Evolutionary conservation across 768 basidiomycete genomes (phyloP), one percentile per base, ranked within the genome.

Genomic region (Mrakia gelida): DNA sequence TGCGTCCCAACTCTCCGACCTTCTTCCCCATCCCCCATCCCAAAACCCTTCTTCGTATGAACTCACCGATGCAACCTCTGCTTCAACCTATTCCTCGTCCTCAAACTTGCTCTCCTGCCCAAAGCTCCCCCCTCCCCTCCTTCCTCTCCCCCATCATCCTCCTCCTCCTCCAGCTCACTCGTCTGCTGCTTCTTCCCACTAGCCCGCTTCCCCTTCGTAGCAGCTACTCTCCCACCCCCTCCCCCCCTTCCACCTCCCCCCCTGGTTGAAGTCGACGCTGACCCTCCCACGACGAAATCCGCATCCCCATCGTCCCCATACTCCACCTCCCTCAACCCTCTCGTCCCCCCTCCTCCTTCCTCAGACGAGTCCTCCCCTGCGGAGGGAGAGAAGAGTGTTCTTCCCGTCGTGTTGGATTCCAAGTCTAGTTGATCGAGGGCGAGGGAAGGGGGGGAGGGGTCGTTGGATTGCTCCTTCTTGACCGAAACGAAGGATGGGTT

Each of bases 1-100:
- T n/a, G n/a, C n/a, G n/a, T 10, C 11, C 45, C 45, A 2, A 11
- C 45, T 1, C 9, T 45, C 45, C 45, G 5, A 11, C 11, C 45
- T 45, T 10, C 45, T 45, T 13, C 45, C n/a, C n/a, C n/a, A n/a
- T 10, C 11, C 15, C 45, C 15, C 15, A 10, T 45, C 45, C 45
- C 9, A 10, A 45, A 45, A 6, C 45, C 45, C 45, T 45, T 16
- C 45, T 38, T 38, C 38, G 45, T 45, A 45, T 16, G 15, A 52
- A 23, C 43, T 45, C 68, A 43, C n/a, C n/a, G 43, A 28, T 43
- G 68, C 34, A 41, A 56, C 28, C 72, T n/a, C 45, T 56, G 49
- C 30, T 56, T 56, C 54, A 56, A 41, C 52, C 72, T 11, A 38
- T 73, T 73, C 38, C 72, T 73, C 72, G 72, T 73, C 34, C 72